phyloP scores from a whole-genome alignment of 805 yeast species.

The Saccharomyces cerevisiae region DNA sequence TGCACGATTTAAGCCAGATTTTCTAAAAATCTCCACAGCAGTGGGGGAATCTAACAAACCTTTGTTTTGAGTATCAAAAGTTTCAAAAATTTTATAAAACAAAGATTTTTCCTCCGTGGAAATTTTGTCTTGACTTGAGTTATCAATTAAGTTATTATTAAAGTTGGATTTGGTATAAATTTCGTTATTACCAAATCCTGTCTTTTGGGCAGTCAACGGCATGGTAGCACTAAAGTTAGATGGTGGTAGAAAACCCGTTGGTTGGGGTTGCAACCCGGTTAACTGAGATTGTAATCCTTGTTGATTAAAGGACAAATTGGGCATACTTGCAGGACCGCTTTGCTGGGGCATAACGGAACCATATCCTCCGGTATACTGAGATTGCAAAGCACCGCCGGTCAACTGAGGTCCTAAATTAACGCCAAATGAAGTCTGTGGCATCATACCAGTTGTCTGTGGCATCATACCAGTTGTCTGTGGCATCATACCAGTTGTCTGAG shows the following conservation, averaged over 20 bases:
- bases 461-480: no score
- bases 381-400: constrained; percentile 32
- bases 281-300: constrained; percentile 39
- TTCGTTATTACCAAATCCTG: constrained; percentile 38
- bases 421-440: constrained; percentile 32
- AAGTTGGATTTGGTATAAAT: constrained; percentile 32
- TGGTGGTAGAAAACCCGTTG: constrained; percentile 59
- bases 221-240: constrained; percentile 26
- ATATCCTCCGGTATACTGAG: constrained; percentile 35
- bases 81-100: constrained; percentile 78
- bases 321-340: constrained; percentile 18
- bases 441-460: no score
- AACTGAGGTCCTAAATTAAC: constrained; percentile 23
- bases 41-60: constrained; percentile 74
- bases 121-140: constrained; percentile 51
- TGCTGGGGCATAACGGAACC: constrained; percentile 26
- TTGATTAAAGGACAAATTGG: constrained; percentile 31
- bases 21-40: constrained; percentile 81
- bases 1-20: constrained; percentile 77
- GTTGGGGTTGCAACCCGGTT: constrained; percentile 34
- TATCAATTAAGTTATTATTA: constrained; percentile 30
- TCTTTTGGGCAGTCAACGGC: constrained; percentile 37
- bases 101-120: constrained; percentile 80
- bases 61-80: constrained; percentile 64
- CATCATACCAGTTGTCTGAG: constrained; percentile 42